Percentiles rank a stretch among this genome's conserved stretches.
Conservation (phyloP, 441 rosid genomes). For the Gossypium gossypioides region DNA sequence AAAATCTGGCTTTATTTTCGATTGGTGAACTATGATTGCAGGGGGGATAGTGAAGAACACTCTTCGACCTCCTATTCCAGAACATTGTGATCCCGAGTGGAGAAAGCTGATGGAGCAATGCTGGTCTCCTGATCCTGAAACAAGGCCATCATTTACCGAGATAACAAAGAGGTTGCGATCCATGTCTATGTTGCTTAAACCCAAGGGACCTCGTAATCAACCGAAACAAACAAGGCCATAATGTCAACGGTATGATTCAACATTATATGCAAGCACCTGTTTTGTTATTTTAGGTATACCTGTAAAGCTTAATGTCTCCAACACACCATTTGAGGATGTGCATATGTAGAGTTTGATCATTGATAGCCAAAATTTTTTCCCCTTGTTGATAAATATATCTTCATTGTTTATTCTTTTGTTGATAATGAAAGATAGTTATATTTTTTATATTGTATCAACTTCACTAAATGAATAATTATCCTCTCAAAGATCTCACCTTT, state of each 20-base stretch:
- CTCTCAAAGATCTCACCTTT: too few species aligned
- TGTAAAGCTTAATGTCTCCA: background rate
- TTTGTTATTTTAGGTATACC: slow-evolving; percentile 9
- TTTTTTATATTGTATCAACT: too few species aligned
- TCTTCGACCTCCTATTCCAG: slow-evolving; percentile 58
- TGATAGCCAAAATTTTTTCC: background rate
- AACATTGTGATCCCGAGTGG: slow-evolving; percentile 54
- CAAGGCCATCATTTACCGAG: slow-evolving; percentile 67
- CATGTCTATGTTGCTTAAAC: slow-evolving; percentile 36
- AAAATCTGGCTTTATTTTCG: background rate
- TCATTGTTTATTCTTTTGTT: slow-evolving; percentile 26
- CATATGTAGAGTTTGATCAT: slow-evolving; percentile 11
- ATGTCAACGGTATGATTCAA: slow-evolving; percentile 9
- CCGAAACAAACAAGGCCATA: slow-evolving; percentile 21
- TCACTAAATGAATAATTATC: too few species aligned
- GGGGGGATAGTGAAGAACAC: slow-evolving; percentile 76
- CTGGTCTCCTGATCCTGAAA: slow-evolving; percentile 55
- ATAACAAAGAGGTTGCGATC: slow-evolving; percentile 43
- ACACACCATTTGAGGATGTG: background rate
- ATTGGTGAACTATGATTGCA: slow-evolving; percentile 14
- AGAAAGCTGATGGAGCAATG: slow-evolving; percentile 65
- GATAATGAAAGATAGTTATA: too few species aligned
- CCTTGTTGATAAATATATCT: slow-evolving; percentile 3
- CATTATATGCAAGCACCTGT: background rate
- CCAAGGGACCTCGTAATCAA: slow-evolving; percentile 25